Evolutionary conservation across 371 early-diverging fungal species (phyloP).

Genomic region (Spiromyces aspiralis): DNA sequence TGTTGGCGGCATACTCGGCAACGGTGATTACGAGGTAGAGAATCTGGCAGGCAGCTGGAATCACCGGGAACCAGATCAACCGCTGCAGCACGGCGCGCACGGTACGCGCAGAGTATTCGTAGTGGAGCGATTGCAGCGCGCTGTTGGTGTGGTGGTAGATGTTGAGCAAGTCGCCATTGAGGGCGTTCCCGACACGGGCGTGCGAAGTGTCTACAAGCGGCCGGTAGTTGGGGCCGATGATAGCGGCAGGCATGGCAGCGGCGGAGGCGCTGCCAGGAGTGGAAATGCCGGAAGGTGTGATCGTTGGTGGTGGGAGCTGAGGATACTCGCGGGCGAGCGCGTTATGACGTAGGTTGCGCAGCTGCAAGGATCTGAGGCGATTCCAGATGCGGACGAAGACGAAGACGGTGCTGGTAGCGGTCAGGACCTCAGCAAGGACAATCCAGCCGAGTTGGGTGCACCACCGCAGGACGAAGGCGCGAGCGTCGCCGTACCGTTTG

Average conservation of each 20-base stretch:
- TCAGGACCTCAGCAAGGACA: neutral
- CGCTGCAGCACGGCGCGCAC: neutral
- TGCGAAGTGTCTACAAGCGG: too few relatives aligned
- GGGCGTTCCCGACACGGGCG: neutral
- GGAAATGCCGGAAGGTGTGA: too few relatives aligned
- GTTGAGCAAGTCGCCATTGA: too few relatives aligned
- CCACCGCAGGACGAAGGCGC: neutral
- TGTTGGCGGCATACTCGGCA: neutral
- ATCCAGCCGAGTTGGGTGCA: neutral
- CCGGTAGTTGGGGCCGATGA: too few relatives aligned
- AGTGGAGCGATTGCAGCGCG: neutral
- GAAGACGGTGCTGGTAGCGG: neutral
- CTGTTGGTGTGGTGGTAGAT: neutral
- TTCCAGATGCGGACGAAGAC: neutral
- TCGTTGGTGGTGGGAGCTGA: too few relatives aligned
- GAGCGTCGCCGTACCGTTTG: neutral
- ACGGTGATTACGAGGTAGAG: neutral
- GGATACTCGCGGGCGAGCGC: too few relatives aligned
- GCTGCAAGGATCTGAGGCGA: neutral
- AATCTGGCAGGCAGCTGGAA: neutral
- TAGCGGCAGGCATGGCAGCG: too few relatives aligned
- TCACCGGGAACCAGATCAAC: neutral
- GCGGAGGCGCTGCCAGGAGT: too few relatives aligned
- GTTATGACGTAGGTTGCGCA: neutral
- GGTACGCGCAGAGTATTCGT: neutral